Percentiles rank a stretch among this genome's conserved stretches.
Conservation (phyloP, 495 filamentous ascomycete genomes). For the Aspergillus panamensis region DNA sequence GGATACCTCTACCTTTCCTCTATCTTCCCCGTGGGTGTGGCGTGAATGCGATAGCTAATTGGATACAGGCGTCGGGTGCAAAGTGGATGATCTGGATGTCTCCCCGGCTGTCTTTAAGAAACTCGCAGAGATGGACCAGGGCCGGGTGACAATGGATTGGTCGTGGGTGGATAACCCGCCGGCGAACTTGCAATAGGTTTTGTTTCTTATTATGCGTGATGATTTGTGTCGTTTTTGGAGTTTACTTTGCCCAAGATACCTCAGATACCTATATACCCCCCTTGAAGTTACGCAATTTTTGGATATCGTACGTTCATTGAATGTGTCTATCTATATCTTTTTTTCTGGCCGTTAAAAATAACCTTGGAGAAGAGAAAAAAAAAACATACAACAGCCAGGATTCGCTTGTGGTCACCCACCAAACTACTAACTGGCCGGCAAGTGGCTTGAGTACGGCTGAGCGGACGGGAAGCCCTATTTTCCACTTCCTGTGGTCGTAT, state of each 20-base stretch:
- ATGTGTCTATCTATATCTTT: no score
- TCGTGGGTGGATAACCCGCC: constrained; percentile 54
- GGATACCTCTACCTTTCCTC: background rate
- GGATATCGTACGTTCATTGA: background rate
- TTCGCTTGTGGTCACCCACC: no score
- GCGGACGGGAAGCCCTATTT: constrained; percentile 45
- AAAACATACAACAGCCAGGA: no score
- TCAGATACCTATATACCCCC: constrained; percentile 9
- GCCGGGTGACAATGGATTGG: constrained; percentile 63
- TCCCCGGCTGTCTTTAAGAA: constrained; percentile 56
- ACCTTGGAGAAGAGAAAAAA: no score
- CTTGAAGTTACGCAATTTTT: background rate
- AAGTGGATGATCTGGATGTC: constrained; percentile 63
- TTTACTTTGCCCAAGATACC: background rate
- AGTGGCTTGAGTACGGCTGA: constrained; percentile 48
- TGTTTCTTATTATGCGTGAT: background rate
- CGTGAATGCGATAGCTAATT: background rate
- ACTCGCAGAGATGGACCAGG: constrained; percentile 53
- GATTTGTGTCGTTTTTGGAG: background rate
- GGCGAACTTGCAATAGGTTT: constrained; percentile 13
- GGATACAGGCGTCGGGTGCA: constrained; percentile 49
- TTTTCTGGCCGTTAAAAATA: no score
- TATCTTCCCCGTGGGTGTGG: constrained; percentile 3
- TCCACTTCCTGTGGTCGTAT: constrained; percentile 37
- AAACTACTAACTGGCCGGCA: no score